These are phyloP conservation scores for Tricholomella constricta DNA, from an alignment of 768 basidiomycete species.

Conservation along the genomic window DNA sequence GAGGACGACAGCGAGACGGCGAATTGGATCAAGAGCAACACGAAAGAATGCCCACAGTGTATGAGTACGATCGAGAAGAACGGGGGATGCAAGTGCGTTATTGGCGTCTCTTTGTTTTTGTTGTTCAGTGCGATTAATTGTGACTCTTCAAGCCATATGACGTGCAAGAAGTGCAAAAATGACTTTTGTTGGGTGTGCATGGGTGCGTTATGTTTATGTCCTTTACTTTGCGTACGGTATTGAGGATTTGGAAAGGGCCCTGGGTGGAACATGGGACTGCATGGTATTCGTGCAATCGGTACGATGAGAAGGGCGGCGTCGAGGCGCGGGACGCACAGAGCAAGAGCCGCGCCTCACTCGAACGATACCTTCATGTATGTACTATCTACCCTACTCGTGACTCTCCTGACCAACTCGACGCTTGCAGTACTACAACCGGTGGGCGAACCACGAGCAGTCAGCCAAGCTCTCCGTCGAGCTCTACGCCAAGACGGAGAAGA, in stretches of 20 bases:
- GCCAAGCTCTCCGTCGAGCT: slow-evolving; percentile 93
- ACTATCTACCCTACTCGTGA: not conserved
- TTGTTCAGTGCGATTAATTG: slow-evolving; percentile 5
- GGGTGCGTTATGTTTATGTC: slow-evolving; percentile 54
- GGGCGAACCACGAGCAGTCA: slow-evolving; percentile 99
- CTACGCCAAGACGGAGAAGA: slow-evolving; percentile 96
- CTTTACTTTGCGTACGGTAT: slow-evolving; percentile 14
- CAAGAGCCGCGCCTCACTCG: slow-evolving; percentile 84
- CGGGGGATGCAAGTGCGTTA: slow-evolving; percentile 96
- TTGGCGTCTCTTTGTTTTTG: slow-evolving; percentile 2
- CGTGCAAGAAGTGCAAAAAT: slow-evolving; percentile 98
- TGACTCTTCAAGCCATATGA: slow-evolving; percentile 84
- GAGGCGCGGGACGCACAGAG: slow-evolving; percentile 93
- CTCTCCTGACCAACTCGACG: not conserved
- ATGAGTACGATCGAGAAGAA: slow-evolving; percentile 99
- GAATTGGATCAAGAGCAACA: slow-evolving; percentile 99
- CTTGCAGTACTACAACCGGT: slow-evolving; percentile 94
- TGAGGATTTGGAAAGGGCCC: slow-evolving; percentile 58
- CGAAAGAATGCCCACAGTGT: slow-evolving; percentile 96
- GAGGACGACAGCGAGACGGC: slow-evolving; percentile 97
- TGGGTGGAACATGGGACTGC: slow-evolving; percentile 97
- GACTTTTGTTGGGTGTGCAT: slow-evolving; percentile 99
- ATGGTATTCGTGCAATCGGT: slow-evolving; percentile 98
- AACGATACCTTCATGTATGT: slow-evolving; percentile 94
- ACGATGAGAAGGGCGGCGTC: slow-evolving; percentile 87